A percentile compares a stretch with the other conserved stretches of the same genome.
Evolutionary conservation across 805 yeast genomes (phyloP).

Genomic region (Kodamaea hsintzibuensis): DNA sequence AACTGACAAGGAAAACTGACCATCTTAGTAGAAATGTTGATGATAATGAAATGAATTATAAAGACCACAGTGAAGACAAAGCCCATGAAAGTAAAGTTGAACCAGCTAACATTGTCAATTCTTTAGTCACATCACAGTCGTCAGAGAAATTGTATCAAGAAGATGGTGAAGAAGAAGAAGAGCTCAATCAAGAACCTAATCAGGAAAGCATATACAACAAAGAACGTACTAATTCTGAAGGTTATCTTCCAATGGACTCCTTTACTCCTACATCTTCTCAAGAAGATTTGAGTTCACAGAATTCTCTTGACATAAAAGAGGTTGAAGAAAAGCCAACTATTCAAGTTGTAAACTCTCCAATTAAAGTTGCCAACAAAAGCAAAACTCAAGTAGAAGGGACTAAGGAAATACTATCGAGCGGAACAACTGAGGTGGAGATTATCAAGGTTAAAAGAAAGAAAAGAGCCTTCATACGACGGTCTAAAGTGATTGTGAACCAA

Average conservation of each 20-base stretch:
- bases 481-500: not conserved
- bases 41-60: too few relatives aligned
- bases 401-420: not conserved
- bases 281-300: not conserved
- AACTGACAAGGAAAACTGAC: too few relatives aligned
- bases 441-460: not conserved
- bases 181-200: too few relatives aligned
- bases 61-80: too few relatives aligned
- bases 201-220: not conserved
- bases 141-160: not conserved
- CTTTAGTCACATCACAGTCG: too few relatives aligned
- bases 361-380: not conserved
- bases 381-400: not conserved
- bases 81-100: too few relatives aligned
- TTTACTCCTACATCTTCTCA: not conserved
- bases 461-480: not conserved
- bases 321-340: not conserved
- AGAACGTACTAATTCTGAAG: not conserved
- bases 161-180: not conserved
- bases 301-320: not conserved
- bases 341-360: not conserved
- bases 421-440: not conserved
- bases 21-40: too few relatives aligned
- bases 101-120: too few relatives aligned
- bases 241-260: not conserved